These are phyloP conservation scores for Coniferiporia weirii DNA, from an alignment of 1,284 basidiomycete genomes.

Conservation along the genomic window DNA sequence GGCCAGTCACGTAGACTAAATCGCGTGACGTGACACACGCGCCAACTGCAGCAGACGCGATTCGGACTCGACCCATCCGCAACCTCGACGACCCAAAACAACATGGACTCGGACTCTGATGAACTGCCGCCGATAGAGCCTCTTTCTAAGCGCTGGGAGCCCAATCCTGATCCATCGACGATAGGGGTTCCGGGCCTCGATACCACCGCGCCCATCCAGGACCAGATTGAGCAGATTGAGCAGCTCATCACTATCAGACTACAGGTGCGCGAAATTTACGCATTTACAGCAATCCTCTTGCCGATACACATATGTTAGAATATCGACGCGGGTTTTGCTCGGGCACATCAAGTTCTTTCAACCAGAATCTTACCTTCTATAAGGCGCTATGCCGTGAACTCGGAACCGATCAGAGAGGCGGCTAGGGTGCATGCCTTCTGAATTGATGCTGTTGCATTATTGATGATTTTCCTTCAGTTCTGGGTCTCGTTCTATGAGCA, in stretches of 20 bases:
- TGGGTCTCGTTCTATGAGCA: conserved; percentile 96
- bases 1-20: no score
- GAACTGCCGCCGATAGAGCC: conserved; percentile 18
- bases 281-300: background rate
- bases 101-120: conserved; percentile 8
- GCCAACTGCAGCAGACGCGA: background rate
- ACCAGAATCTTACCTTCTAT: conserved; percentile 80
- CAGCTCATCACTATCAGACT: conserved; percentile 89
- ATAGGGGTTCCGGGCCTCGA: conserved; percentile 75
- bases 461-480: conserved; percentile 50
- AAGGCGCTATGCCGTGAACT: conserved; percentile 82
- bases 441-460: background rate
- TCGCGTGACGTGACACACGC: no score
- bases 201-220: conserved; percentile 64
- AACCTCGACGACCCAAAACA: background rate
- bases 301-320: conserved; percentile 48
- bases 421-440: conserved; percentile 59
- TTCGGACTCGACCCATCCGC: no score
- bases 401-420: conserved; percentile 83
- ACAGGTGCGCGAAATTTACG: conserved; percentile 43
- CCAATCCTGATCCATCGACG: conserved; percentile 53
- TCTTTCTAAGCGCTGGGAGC: conserved; percentile 54
- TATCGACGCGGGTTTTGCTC: conserved; percentile 91
- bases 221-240: conserved; percentile 93
- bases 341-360: conserved; percentile 83